These are phyloP conservation scores for Ziziphus jujuba DNA, from an alignment of 306 rosid genomes.

Conservation along the genomic window DNA sequence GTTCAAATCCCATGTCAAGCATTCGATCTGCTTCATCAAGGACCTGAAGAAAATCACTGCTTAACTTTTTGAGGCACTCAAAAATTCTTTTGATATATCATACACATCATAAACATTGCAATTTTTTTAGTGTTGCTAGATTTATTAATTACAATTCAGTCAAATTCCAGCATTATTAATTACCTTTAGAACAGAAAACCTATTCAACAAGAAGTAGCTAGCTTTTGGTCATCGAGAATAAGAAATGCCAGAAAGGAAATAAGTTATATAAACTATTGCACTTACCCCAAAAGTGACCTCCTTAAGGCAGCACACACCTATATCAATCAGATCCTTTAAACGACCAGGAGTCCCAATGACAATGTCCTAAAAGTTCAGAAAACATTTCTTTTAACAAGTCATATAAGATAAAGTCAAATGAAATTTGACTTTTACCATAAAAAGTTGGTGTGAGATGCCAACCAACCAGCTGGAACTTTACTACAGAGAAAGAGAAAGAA, in stretches of 20 bases:
- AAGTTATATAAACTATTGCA: neutral
- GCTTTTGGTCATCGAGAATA: neutral
- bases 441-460: slow-evolving; percentile 16
- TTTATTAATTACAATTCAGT: neutral
- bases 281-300: slow-evolving; percentile 92
- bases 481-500: slow-evolving; percentile 2
- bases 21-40: slow-evolving; percentile 99
- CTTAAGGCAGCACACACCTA: slow-evolving; percentile 69
- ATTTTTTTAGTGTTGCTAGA: neutral
- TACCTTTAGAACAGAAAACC: neutral
- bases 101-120: neutral
- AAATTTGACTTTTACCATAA: slow-evolving; percentile 16
- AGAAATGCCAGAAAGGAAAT: neutral
- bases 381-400: neutral
- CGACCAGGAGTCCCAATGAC: slow-evolving; percentile 99
- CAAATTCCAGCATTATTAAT: neutral
- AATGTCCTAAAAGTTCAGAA: slow-evolving; percentile 55
- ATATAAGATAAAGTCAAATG: neutral
- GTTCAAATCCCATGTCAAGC: slow-evolving; percentile 99
- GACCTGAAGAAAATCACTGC: slow-evolving; percentile 45
- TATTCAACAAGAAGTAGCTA: neutral
- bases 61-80: slow-evolving; percentile 11
- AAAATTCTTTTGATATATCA: neutral
- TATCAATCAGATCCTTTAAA: slow-evolving; percentile 83
- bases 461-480: no score